Evolutionary conservation across 2,329 filamentous ascomycete species (phyloP), one percentile per base, ranked within the genome.

Genomic region (Aureobasidium sp.): DNA sequence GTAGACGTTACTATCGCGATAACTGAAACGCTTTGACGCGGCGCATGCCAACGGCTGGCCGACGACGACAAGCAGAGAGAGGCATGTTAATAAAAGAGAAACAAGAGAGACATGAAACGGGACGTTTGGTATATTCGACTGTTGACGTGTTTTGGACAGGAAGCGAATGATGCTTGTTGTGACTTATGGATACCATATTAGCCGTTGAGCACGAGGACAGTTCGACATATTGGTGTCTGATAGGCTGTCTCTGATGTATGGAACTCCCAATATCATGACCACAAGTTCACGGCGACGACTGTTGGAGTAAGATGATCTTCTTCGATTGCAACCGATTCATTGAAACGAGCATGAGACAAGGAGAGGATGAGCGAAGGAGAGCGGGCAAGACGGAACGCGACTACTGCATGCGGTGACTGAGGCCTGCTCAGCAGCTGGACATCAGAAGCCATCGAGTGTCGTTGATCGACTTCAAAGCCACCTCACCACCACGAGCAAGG

Each of bases 21-120:
- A 47, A 37, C 6, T 42, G 31, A 42, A 42, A 55, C 36, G 51
- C 51, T 55, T 42, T 22, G 37, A 34, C 44, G 36, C 20, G 34
- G 45, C 51, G 42, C 2, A 42, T 6, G 25, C 11, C 45, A 42
- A 51, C 57, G 45, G 20, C 48, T 14, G 17, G 17, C 22, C 20
- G 25, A 39, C 42, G 22, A 39, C 14, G 31, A 20, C 20, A 52
- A 39, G 31, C 49, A 39, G 42, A 25, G 31, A 25, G 20, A 31
- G 20, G 25, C 29, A 45, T 45, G 29, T 12, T 48, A 39, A 58
- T 60, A 25, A 41, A 31, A 60, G 44, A 60, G 57, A 49, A 60
- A 60, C 44, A 60, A 31, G 22, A 58, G 29, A 60, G 57, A 60
- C 57, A 34, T 60, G 57, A 60, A 60, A 60, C 57, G 57, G 57